These are phyloP conservation scores for Phytopythium cucurbitacearum DNA, from an alignment of 352 stramenopile species.

Conservation along the genomic window DNA sequence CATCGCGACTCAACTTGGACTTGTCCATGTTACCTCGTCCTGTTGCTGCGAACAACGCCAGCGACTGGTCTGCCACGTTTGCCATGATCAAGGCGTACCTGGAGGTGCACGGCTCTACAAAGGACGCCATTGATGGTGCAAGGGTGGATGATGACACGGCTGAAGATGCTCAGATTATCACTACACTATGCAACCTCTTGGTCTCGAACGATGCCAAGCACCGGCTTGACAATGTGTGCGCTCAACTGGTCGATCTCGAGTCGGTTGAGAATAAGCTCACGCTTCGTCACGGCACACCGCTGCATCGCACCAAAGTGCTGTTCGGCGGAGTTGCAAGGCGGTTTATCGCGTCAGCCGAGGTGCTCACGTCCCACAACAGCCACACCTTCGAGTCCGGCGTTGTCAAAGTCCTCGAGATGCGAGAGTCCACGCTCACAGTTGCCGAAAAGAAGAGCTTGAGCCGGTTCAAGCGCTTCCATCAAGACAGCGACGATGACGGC, in stretches of 20 bases:
- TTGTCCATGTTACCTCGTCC: too few species aligned
- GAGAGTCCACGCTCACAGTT: not conserved
- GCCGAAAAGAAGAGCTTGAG: not conserved
- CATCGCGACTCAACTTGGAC: too few species aligned
- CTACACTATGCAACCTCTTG: not conserved
- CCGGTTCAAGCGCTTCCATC: not conserved
- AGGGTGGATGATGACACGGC: too few species aligned
- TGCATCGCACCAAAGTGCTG: not conserved
- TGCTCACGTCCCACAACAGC: not conserved
- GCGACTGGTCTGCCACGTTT: too few species aligned
- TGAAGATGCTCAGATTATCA: too few species aligned
- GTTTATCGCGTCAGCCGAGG: not conserved
- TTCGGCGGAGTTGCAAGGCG: not conserved
- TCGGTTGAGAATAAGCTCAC: slow-evolving; percentile 3
- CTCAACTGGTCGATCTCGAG: not conserved
- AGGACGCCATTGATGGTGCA: too few species aligned
- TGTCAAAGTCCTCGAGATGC: not conserved
- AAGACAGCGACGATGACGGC: not conserved
- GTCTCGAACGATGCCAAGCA: not conserved
- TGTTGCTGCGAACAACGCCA: too few species aligned
- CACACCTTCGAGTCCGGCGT: not conserved
- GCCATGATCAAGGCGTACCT: too few species aligned
- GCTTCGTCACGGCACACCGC: not conserved
- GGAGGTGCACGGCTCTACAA: too few species aligned
- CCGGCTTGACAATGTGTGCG: not conserved